Base-by-base conservation (phyloP, 306 rosid species). In the Vicia faba region DNA sequence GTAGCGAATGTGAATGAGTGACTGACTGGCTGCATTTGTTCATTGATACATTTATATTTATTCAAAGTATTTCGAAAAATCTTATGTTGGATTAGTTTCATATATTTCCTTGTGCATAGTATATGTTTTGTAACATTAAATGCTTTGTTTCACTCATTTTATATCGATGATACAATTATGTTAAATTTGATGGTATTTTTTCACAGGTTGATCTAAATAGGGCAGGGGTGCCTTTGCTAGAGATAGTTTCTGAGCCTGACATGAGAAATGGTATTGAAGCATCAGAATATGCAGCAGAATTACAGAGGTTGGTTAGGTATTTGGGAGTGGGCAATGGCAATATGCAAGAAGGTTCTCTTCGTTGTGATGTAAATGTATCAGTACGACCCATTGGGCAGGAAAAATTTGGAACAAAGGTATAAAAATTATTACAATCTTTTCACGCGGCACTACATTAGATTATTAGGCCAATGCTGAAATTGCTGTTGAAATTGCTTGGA, bases 261-360 rank as follows among this genome's bases (percentile, higher is more conserved):
- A 87, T 93, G 97, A 89, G 96, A 77, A 93, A 61, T 71, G 96
- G 98, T 61, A 89, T 88, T 71, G 98, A 93, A 80, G 98, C 98
- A 69, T 89, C 98, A 23, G 98, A 93, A 78, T 93, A 89, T 69
- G 98, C 96, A 26, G 91, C 96, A 55, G 98, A 93, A 68, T 2
- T 92, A 44, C 98, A 93, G 86, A 87, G 96, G 75, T 71, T 93
- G 81, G 97, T 89, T 74, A 71, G 91, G 74, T 93, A 93, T 83
- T 82, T 93, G 82, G 96, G 91, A 71, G 93, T 93, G 69, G 77
- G 97, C 87, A 93, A 93, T 77, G 98, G 98, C 63, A 89, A 93
- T 76, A 89, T 89, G 97, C 96, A 89, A 86, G 98, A 93, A 82
- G 97, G 97, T 51, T 93, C 98, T 25, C 96, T 93, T 73, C 89